Conservation (phyloP, 2,329 filamentous ascomycete species). For the Emericellopsis cladophorae region DNA sequence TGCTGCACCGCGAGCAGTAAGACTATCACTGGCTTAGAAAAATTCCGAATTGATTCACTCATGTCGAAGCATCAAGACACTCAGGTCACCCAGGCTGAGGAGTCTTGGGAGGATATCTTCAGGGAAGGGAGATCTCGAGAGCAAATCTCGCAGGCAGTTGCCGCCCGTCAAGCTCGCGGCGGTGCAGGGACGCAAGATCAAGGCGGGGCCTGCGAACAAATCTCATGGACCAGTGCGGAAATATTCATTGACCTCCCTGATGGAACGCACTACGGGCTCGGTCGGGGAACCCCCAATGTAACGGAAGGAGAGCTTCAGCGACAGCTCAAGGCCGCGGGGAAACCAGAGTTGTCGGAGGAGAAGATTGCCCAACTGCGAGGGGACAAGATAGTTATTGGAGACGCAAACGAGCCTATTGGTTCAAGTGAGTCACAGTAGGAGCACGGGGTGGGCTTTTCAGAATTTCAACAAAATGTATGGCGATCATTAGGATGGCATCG, state of each 20-base stretch:
- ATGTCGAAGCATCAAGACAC: background rate
- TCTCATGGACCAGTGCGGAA: background rate
- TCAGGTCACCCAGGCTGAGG: background rate
- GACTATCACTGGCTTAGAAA: background rate
- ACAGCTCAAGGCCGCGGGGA: background rate
- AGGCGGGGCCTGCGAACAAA: background rate
- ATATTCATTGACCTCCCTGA: background rate
- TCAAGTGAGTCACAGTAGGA: no score
- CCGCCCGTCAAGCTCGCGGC: background rate
- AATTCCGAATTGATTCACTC: background rate
- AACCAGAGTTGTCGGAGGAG: background rate
- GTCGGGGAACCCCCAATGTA: background rate
- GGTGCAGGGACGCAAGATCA: background rate
- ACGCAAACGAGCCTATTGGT: no score
- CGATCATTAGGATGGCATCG: no score
- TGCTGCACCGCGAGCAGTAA: background rate
- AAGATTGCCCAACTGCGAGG: background rate
- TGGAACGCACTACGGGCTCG: background rate
- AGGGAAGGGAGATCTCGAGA: no score
- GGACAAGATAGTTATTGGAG: background rate
- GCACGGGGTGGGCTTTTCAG: no score
- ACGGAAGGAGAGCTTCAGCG: background rate
- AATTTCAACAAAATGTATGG: no score
- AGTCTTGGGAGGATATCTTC: background rate
- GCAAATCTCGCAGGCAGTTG: no score